Conservation (phyloP, 140 eudicot genomes). For the Ambrosia hybrid region DNA sequence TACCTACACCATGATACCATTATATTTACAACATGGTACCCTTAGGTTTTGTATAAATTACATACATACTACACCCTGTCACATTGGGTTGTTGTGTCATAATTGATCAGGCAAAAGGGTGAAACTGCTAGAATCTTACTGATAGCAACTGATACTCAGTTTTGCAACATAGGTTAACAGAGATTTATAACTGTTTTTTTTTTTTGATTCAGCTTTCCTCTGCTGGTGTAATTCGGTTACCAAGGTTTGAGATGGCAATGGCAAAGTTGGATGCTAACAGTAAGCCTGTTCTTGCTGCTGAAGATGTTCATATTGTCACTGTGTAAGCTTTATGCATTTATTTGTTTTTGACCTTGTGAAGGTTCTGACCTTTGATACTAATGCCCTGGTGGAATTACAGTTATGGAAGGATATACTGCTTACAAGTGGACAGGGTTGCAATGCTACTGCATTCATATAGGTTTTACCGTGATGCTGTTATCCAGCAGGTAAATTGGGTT, state of each 20-base stretch:
- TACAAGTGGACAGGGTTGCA: constrained; percentile 91
- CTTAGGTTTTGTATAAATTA: background rate
- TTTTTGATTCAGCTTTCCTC: constrained; percentile 63
- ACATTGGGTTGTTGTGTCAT: too few species aligned
- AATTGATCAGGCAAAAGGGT: too few species aligned
- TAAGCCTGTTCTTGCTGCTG: constrained; percentile 86
- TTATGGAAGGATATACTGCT: constrained; percentile 97
- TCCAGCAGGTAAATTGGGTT: constrained; percentile 69
- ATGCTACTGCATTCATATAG: constrained; percentile 87
- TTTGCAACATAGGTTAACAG: background rate
- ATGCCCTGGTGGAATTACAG: constrained; percentile 42
- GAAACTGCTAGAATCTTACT: too few species aligned
- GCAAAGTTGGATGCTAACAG: constrained; percentile 81
- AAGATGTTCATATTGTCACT: constrained; percentile 89
- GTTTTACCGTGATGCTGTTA: constrained; percentile 96
- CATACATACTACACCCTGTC: too few species aligned
- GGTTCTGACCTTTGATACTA: background rate
- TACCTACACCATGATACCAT: background rate
- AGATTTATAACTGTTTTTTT: background rate
- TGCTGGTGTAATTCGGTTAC: constrained; percentile 77
- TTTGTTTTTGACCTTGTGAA: background rate
- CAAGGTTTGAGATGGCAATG: constrained; percentile 90
- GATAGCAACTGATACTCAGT: too few species aligned
- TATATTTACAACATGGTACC: background rate
- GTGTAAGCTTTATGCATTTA: constrained; percentile 54